Evolutionary conservation across 129 eudicot genomes (phyloP).

Genomic region (sunflower (Helianthus annuus)): HanXRQr2.0-SUNRISE NC_035439.2:115926881-115927380

Average conservation of each 20-base stretch:
- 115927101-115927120: background rate
- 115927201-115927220: background rate
- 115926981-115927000: background rate
- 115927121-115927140: slow-evolving; percentile 3
- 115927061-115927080: slow-evolving; percentile 8
- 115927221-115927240: background rate
- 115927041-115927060: background rate
- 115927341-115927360: background rate
- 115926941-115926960: slow-evolving; percentile 12
- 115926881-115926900: background rate
- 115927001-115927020: slow-evolving; percentile 1
- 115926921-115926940: background rate
- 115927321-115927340: slow-evolving; percentile 3
- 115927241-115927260: background rate
- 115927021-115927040: slow-evolving; percentile 1
- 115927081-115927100: background rate
- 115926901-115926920: background rate
- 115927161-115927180: background rate
- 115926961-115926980: background rate
- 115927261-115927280: background rate
- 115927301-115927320: background rate
- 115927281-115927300: background rate
- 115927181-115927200: background rate
- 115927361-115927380: slow-evolving; percentile 6
- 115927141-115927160: slow-evolving; percentile 1